Percentiles rank a stretch among this genome's conserved stretches.
Evolutionary conservation across 352 stramenopile species (phyloP).

Genomic region (Phytophthora hybrid): DNA sequence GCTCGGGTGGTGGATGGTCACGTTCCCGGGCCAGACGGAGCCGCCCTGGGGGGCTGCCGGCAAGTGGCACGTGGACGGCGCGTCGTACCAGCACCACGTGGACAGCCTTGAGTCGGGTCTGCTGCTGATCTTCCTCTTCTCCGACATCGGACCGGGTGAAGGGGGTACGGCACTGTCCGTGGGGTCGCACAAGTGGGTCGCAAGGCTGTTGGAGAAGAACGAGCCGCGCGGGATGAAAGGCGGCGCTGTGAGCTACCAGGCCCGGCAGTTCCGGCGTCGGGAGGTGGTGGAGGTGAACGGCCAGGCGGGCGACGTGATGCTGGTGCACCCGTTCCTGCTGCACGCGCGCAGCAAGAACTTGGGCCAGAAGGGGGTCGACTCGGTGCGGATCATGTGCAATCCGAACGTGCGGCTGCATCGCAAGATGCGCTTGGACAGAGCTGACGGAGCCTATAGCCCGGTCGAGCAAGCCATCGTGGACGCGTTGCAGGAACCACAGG

Average conservation of each 20-base stretch:
- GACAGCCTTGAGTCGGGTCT: slow-evolving; percentile 76
- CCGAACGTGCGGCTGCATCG: slow-evolving; percentile 60
- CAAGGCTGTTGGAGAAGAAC: slow-evolving; percentile 57
- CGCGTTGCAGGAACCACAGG: slow-evolving; percentile 23
- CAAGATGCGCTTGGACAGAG: slow-evolving; percentile 58
- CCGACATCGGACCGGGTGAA: slow-evolving; percentile 64
- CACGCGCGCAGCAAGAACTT: slow-evolving; percentile 83
- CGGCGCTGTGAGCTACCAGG: slow-evolving; percentile 57
- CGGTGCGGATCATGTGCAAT: slow-evolving; percentile 81
- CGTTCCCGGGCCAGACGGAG: slow-evolving; percentile 65
- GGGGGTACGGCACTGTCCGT: slow-evolving; percentile 76
- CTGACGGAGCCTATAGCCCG: slow-evolving; percentile 43
- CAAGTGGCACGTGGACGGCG: slow-evolving; percentile 87
- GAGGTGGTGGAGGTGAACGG: slow-evolving; percentile 74
- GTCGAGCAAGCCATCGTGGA: slow-evolving; percentile 57
- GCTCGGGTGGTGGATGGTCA: slow-evolving; percentile 89
- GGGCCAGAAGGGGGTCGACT: slow-evolving; percentile 52
- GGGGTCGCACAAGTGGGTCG: slow-evolving; percentile 71
- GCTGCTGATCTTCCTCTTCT: slow-evolving; percentile 87
- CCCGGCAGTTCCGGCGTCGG: slow-evolving; percentile 38
- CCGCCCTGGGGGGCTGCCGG: slow-evolving; percentile 71
- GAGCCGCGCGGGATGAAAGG: slow-evolving; percentile 70
- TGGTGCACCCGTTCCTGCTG: slow-evolving; percentile 84
- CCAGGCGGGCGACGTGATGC: slow-evolving; percentile 75
- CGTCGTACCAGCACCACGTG: slow-evolving; percentile 76